Conservation (phyloP, 179 eudicot species). For the Dionaea muscipula region DNA sequence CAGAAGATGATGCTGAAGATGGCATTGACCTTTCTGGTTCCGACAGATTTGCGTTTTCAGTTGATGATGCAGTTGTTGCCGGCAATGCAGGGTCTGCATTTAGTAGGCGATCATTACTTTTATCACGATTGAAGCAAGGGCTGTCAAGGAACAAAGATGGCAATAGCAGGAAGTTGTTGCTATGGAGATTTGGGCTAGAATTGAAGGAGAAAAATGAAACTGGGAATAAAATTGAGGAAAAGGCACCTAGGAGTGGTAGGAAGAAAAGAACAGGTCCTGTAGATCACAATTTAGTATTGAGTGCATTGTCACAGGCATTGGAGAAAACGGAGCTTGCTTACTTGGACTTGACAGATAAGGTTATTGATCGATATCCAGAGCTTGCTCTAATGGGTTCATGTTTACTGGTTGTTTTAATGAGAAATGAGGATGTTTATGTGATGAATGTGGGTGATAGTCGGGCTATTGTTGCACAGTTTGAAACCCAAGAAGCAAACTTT, state of each 20-base stretch:
- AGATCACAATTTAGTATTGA: constrained; percentile 64
- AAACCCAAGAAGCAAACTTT: constrained; percentile 30
- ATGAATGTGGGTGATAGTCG: constrained; percentile 98
- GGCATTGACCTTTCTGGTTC: constrained; percentile 96
- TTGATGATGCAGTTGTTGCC: constrained; percentile 71
- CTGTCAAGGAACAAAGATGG: constrained; percentile 47
- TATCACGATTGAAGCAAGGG: constrained; percentile 75
- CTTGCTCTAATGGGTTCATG: constrained; percentile 98
- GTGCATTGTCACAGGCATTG: constrained; percentile 70
- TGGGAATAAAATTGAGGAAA: constrained; percentile 32
- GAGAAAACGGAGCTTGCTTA: constrained; percentile 66
- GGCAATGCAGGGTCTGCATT: constrained; percentile 53
- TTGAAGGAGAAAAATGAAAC: constrained; percentile 35
- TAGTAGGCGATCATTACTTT: constrained; percentile 51
- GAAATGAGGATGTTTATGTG: constrained; percentile 95
- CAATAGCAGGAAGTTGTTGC: constrained; percentile 29
- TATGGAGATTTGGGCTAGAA: constrained; percentile 61
- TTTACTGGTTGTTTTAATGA: constrained; percentile 78
- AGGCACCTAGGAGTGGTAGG: constrained; percentile 26
- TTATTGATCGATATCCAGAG: constrained; percentile 84
- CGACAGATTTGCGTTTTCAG: constrained; percentile 88
- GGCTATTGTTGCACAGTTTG: constrained; percentile 81
- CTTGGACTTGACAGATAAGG: constrained; percentile 81
- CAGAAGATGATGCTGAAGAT: constrained; percentile 67
- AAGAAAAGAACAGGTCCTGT: constrained; percentile 61